A percentile compares a stretch with the other conserved stretches of the same genome.
These are phyloP conservation scores for Starmerella tilneyi DNA, from an alignment of 805 yeast species.

Conservation along the genomic window DNA sequence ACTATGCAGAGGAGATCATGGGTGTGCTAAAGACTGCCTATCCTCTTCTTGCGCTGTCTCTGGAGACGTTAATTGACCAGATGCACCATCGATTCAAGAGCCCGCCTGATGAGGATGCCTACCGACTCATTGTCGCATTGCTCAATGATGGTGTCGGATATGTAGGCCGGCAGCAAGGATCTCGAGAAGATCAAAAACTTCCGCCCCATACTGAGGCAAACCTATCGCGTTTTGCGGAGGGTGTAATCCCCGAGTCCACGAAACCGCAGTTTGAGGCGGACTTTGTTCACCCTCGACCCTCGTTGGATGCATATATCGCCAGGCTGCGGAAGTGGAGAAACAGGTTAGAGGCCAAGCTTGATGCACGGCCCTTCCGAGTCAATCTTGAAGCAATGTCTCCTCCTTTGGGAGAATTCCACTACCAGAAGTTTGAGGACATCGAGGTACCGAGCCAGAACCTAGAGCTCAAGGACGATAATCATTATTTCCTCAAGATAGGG, in stretches of 20 bases:
- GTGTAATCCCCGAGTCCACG: conserved; percentile 78
- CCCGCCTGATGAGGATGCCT: conserved; percentile 91
- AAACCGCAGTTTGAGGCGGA: conserved; percentile 86
- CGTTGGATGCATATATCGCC: conserved; percentile 72
- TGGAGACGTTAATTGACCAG: conserved; percentile 93
- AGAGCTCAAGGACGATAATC: conserved; percentile 73
- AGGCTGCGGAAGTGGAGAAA: conserved; percentile 88
- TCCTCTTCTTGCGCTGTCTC: conserved; percentile 80
- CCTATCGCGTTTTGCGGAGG: conserved; percentile 80
- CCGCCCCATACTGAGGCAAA: conserved; percentile 89
- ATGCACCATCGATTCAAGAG: conserved; percentile 88
- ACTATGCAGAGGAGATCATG: conserved; percentile 83
- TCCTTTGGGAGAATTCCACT: conserved; percentile 92
- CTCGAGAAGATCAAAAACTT: conserved; percentile 75
- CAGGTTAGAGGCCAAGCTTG: conserved; percentile 81
- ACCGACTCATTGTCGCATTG: conserved; percentile 81
- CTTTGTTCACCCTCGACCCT: conserved; percentile 77
- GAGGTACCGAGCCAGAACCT: conserved; percentile 96
- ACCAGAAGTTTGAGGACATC: conserved; percentile 93
- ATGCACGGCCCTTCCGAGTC: conserved; percentile 67
- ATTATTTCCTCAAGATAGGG: conserved; percentile 88
- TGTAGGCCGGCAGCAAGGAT: conserved; percentile 73
- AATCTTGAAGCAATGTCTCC: conserved; percentile 87
- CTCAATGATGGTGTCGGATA: conserved; percentile 89
- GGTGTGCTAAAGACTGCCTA: conserved; percentile 93